Conservation (phyloP, 2,329 filamentous ascomycete species). For the Eurotiales sp. region DNA sequence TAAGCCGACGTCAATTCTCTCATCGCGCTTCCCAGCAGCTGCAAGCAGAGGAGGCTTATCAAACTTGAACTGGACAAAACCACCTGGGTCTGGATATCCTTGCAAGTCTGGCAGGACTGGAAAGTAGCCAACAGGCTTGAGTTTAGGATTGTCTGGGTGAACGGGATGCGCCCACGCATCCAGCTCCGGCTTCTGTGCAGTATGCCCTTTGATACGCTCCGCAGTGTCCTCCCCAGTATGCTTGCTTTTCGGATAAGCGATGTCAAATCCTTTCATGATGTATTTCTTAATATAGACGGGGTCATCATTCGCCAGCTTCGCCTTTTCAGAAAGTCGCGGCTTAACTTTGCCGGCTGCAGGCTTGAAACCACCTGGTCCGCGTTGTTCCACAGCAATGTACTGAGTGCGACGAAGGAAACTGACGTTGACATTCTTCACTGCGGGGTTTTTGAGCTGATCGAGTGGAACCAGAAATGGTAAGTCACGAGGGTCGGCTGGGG, state of each 20-base stretch:
- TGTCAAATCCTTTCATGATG: slow-evolving; percentile 61
- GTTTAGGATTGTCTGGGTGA: slow-evolving; percentile 55
- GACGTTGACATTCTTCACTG: slow-evolving; percentile 70
- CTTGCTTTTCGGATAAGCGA: slow-evolving; percentile 60
- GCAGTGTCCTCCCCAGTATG: slow-evolving; percentile 55
- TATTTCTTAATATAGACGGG: slow-evolving; percentile 59
- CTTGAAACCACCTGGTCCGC: slow-evolving; percentile 30
- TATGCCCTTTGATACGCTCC: slow-evolving; percentile 51
- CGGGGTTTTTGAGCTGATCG: slow-evolving; percentile 78
- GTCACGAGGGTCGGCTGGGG: slow-evolving; percentile 76
- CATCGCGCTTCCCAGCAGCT: slow-evolving; percentile 49
- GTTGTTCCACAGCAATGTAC: slow-evolving; percentile 62
- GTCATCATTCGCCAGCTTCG: slow-evolving; percentile 49
- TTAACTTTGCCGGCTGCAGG: slow-evolving; percentile 24
- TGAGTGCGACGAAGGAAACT: slow-evolving; percentile 95
- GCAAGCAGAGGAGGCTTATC: slow-evolving; percentile 54
- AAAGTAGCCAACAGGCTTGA: slow-evolving; percentile 58
- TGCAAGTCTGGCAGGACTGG: slow-evolving; percentile 60
- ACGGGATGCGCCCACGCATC: slow-evolving; percentile 59
- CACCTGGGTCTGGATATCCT: slow-evolving; percentile 56
- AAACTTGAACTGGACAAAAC: slow-evolving; percentile 60
- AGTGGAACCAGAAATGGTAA: slow-evolving; percentile 78
- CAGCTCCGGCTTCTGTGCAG: slow-evolving; percentile 51
- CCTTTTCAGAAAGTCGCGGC: slow-evolving; percentile 26
- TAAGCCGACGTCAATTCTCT: slow-evolving; percentile 57